Evolutionary conservation across 768 basidiomycete genomes (phyloP), one percentile per base, ranked within the genome.

Genomic region (Lentinula edodes): DNA sequence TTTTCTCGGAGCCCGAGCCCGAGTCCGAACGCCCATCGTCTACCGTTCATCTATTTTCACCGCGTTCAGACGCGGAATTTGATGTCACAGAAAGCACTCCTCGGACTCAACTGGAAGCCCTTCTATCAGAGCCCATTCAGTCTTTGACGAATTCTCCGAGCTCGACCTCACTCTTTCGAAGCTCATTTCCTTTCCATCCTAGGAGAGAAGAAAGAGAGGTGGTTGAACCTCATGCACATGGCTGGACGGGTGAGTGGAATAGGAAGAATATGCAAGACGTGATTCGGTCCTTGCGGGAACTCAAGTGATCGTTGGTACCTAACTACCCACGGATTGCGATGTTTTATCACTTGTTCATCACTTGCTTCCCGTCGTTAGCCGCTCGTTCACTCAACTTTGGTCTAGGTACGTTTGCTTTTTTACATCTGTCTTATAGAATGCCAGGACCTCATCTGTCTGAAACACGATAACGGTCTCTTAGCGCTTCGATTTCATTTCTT

Each of bases 221-320:
- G 20, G n/a, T 3, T 16, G 20, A 20, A 48, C 9, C 23, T 3
- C 5, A 5, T 28, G 20, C 32, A 15, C 20, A 50, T 15, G 45
- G 41, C 10, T 48, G 58, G 56, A 45, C 42, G 12, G 58, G 58
- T 15, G 45, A 46, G 18, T 59, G 58, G 58, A 59, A 59, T 38
- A 28, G 58, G 6, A 46, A 18, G 10, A 46, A 59, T 36, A 36
- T 59, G 35, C 58, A 39, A n/a, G 58, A 59, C 7, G 58, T 59
- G 32, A 59, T 59, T 18, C 32, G 20, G 20, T 35, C 41, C 36
- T 38, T 59, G 46, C 58, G 58, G 10, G 58, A 59, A 18, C 58
- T 59, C 18, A 48, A 48, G 46, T 48, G 8, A 48, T 20, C 3
- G 15, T 18, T 15, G 38, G 7, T 39, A 39, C 13, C 38, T 28